Conservation (phyloP, 768 basidiomycete species). For the Rhodotorula sphaerocarpa region DNA sequence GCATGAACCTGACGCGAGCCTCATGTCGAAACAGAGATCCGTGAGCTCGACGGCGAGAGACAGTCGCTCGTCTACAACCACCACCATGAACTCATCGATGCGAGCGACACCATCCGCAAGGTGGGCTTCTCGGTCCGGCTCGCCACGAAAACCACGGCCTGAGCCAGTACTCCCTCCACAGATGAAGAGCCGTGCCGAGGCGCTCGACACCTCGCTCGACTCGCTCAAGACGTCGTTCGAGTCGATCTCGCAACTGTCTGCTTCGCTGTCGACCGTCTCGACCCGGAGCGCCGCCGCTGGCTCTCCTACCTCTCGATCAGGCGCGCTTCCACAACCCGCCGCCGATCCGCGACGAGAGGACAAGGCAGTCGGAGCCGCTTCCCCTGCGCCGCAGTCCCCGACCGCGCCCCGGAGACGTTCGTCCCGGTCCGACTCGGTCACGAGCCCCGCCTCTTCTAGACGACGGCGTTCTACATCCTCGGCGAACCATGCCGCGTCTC, state of each 20-base stretch:
- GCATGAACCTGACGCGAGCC: background rate
- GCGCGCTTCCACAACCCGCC: background rate
- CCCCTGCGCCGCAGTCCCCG: background rate
- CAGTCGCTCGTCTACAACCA: conserved; percentile 91
- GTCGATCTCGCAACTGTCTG: conserved; percentile 35
- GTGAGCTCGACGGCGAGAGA: conserved; percentile 74
- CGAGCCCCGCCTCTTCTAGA: too few relatives aligned
- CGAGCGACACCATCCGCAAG: conserved; percentile 80
- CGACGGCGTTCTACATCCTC: too few relatives aligned
- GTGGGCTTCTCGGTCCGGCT: conserved; percentile 48
- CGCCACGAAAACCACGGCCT: too few relatives aligned
- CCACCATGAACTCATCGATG: conserved; percentile 88
- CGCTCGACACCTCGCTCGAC: conserved; percentile 74
- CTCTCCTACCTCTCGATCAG: background rate
- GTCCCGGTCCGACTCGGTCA: background rate
- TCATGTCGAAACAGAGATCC: conserved; percentile 58
- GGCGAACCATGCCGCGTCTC: too few relatives aligned
- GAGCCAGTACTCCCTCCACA: conserved; percentile 39
- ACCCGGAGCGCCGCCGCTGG: background rate
- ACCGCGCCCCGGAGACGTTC: background rate
- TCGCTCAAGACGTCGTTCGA: conserved; percentile 48
- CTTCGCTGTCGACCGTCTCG: conserved; percentile 20
- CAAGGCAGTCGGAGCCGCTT: background rate
- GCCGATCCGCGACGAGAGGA: background rate
- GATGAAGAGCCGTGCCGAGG: conserved; percentile 84